These are phyloP conservation scores for Arthroderma sp. DNA, from an alignment of 2,329 filamentous ascomycete genomes.

Conservation along the genomic window DNA sequence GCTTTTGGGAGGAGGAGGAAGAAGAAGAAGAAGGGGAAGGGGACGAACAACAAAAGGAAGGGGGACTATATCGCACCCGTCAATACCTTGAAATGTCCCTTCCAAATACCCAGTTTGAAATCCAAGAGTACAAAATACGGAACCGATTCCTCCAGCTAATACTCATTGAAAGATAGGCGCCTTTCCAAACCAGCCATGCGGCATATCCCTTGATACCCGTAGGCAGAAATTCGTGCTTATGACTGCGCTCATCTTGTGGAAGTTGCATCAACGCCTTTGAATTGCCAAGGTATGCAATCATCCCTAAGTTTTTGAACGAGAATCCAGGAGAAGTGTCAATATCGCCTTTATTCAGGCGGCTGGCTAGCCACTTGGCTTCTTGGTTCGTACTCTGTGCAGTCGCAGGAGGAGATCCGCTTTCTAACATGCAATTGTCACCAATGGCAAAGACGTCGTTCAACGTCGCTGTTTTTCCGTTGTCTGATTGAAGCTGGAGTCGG, in stretches of 20 bases:
- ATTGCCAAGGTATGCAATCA: constrained; percentile 47
- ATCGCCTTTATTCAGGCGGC: constrained; percentile 40
- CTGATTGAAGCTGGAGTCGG: constrained; percentile 38
- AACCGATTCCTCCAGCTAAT: constrained; percentile 35
- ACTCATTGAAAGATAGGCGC: constrained; percentile 33
- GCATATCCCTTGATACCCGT: constrained; percentile 26
- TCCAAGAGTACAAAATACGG: constrained; percentile 29
- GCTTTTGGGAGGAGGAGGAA: too few species aligned
- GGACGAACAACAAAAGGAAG: too few species aligned
- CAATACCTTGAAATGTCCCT: constrained; percentile 32
- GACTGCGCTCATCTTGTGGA: constrained; percentile 16
- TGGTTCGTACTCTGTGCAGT: constrained; percentile 48
- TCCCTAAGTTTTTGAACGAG: constrained; percentile 43
- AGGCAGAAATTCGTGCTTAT: constrained; percentile 18
- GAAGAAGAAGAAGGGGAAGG: too few species aligned
- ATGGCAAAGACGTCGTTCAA: constrained; percentile 42
- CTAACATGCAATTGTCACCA: constrained; percentile 44
- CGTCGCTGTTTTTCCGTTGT: constrained; percentile 25
- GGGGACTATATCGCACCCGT: too few species aligned
- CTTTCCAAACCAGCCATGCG: constrained; percentile 32
- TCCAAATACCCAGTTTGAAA: constrained; percentile 31
- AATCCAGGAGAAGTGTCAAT: constrained; percentile 27
- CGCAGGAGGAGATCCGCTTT: constrained; percentile 39
- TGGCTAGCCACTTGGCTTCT: constrained; percentile 45
- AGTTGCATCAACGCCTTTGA: constrained; percentile 45